Evolutionary conservation across 345 rosid genomes (phyloP).

Genomic region (Microthlaspi erraticum): DNA sequence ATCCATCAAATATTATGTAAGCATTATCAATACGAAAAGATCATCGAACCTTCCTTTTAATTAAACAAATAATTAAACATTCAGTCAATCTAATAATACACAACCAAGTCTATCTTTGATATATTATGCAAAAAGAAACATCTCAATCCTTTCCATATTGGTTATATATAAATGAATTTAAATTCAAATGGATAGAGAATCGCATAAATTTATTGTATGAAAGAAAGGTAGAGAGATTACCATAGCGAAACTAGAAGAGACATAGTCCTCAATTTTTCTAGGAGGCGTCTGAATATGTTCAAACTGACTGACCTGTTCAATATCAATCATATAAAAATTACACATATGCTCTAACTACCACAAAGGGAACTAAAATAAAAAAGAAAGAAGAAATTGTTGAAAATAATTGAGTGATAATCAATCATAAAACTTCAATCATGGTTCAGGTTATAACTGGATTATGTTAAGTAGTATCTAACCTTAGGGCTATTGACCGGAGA

Average conservation of each 20-base stretch:
- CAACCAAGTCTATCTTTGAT: constrained; percentile 4
- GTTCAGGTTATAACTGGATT: constrained; percentile 11
- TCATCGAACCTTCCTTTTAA: constrained; percentile 14
- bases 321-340: constrained; percentile 32
- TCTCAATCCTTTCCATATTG: constrained; percentile 7
- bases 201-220: constrained; percentile 8
- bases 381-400: background rate
- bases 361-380: background rate
- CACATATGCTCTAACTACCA: constrained; percentile 12
- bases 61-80: constrained; percentile 7
- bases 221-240: constrained; percentile 36
- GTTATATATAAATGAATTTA: constrained; percentile 19
- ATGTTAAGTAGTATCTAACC: constrained; percentile 48
- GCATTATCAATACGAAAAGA: background rate
- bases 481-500: constrained; percentile 86
- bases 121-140: constrained; percentile 14
- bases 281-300: constrained; percentile 50
- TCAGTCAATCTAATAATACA: constrained; percentile 17
- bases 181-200: constrained; percentile 19
- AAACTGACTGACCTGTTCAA: constrained; percentile 59
- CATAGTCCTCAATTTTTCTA: constrained; percentile 48
- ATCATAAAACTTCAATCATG: background rate
- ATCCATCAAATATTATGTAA: constrained; percentile 7
- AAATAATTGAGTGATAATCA: background rate
- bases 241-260: constrained; percentile 43